A percentile compares a stretch with the other conserved stretches of the same genome.
phyloP scores from a whole-genome alignment of 2,329 filamentous ascomycete genomes.

The Paecilomyces dactylethromorphus region DNA sequence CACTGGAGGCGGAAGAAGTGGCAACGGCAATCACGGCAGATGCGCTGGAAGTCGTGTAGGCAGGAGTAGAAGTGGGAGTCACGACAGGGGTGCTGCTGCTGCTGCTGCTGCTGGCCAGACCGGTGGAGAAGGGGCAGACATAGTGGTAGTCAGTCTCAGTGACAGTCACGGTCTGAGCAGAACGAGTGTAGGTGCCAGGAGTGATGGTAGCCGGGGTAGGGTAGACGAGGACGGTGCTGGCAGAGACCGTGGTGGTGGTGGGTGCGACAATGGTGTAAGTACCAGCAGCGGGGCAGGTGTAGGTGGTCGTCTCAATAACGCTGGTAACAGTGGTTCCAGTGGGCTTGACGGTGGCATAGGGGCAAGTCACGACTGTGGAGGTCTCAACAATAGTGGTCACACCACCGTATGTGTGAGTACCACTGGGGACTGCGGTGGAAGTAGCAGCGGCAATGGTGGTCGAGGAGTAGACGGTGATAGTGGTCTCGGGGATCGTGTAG shows the following conservation, averaged over 20 bases:
- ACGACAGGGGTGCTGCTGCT: slow-evolving; percentile 17
- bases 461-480: slow-evolving; percentile 58
- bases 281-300: slow-evolving; percentile 65
- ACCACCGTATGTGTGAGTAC: slow-evolving; percentile 64
- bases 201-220: slow-evolving; percentile 58
- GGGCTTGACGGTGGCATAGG: slow-evolving; percentile 60
- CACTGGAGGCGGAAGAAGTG: slow-evolving; percentile 9
- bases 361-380: slow-evolving; percentile 63
- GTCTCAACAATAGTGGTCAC: slow-evolving; percentile 64
- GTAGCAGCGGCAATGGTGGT: slow-evolving; percentile 62
- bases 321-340: slow-evolving; percentile 54
- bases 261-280: slow-evolving; percentile 66
- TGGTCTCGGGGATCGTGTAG: slow-evolving; percentile 71
- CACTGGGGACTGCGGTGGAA: slow-evolving; percentile 55
- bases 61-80: slow-evolving; percentile 12
- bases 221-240: slow-evolving; percentile 51
- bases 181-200: slow-evolving; percentile 67
- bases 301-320: slow-evolving; percentile 63
- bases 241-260: slow-evolving; percentile 54
- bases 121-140: slow-evolving; percentile 61
- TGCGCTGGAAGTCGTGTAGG: slow-evolving; percentile 18
- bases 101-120: slow-evolving; percentile 32
- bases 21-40: slow-evolving; percentile 9
- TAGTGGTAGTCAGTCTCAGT: slow-evolving; percentile 62
- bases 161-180: slow-evolving; percentile 60